Evolutionary conservation across 371 early-diverging fungal genomes (phyloP).

Genomic region (Mortierella sp.): DNA sequence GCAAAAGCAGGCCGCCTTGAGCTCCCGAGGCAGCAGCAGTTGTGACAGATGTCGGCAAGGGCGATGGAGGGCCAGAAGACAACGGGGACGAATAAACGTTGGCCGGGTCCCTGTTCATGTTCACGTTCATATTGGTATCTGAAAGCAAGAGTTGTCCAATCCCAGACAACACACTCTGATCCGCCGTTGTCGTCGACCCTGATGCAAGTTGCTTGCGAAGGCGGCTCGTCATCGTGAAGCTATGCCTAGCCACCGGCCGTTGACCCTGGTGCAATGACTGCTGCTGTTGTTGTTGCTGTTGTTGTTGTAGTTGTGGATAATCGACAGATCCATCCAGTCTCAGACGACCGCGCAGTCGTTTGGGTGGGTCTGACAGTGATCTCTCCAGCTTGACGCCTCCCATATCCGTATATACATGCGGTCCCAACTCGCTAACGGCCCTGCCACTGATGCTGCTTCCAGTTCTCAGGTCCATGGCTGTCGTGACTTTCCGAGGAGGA

Average conservation of each 20-base stretch:
- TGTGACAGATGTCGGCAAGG: neutral
- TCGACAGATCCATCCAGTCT: neutral
- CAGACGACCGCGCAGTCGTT: neutral
- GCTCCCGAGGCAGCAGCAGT: neutral
- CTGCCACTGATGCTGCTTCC: neutral
- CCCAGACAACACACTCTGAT: constrained; percentile 3
- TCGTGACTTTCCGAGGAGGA: neutral
- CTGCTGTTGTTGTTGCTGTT: constrained; percentile 5
- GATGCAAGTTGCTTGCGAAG: constrained; percentile 26
- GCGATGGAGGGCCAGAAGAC: constrained; percentile 7
- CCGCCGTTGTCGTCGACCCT: neutral
- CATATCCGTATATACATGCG: too few relatives aligned
- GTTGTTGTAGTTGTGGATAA: constrained; percentile 1
- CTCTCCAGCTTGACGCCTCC: constrained; percentile 19
- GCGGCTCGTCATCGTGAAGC: constrained; percentile 18
- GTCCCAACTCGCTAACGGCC: neutral
- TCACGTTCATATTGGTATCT: neutral
- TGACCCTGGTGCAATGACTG: constrained; percentile 4
- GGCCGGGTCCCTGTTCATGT: neutral
- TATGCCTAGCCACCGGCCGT: neutral
- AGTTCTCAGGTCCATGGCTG: neutral
- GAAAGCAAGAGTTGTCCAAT: constrained; percentile 15
- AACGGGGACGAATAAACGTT: neutral
- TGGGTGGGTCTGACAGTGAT: constrained; percentile 24
- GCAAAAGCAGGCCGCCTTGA: neutral